Conservation (phyloP, 2,329 filamentous ascomycete species). For the Nectriaceae sp. region DNA sequence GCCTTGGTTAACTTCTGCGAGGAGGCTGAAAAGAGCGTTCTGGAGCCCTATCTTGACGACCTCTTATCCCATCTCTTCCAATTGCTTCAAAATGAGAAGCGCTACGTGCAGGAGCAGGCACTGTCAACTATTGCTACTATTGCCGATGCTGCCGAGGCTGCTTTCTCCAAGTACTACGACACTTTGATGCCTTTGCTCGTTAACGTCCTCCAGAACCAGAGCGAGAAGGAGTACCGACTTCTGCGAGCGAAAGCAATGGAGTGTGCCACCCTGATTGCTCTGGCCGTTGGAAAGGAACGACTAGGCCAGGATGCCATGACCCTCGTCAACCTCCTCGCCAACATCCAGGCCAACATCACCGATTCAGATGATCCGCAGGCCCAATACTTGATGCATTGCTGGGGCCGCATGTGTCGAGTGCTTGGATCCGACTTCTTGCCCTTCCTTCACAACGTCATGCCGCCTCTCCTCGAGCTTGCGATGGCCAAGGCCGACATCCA, state of each 20-base stretch:
- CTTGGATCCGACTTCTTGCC: constrained; percentile 88
- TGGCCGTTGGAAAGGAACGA: constrained; percentile 91
- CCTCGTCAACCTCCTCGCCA: constrained; percentile 83
- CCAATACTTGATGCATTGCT: constrained; percentile 97
- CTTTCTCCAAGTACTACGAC: constrained; percentile 94
- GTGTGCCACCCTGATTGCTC: constrained; percentile 91
- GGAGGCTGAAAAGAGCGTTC: constrained; percentile 87
- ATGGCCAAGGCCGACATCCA: constrained; percentile 97
- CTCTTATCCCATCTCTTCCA: constrained; percentile 83
- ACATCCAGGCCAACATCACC: constrained; percentile 82
- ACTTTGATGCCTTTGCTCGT: constrained; percentile 94
- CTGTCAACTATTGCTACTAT: constrained; percentile 98
- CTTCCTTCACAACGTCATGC: constrained; percentile 92
- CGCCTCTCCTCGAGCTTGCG: constrained; percentile 85
- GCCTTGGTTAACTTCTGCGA: constrained; percentile 99
- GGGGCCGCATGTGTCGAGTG: constrained; percentile 98
- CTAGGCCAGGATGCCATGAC: constrained; percentile 86
- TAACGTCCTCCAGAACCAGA: constrained; percentile 84
- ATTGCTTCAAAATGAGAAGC: constrained; percentile 86
- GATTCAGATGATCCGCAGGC: constrained; percentile 95
- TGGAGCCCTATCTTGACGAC: constrained; percentile 91
- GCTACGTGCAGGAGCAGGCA: constrained; percentile 96
- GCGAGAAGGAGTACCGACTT: constrained; percentile 89
- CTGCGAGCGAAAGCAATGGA: constrained; percentile 98
- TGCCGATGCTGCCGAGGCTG: constrained; percentile 94